These are phyloP conservation scores for Lophiotrema nucula DNA, from an alignment of 495 filamentous ascomycete species.

Conservation along the genomic window DNA sequence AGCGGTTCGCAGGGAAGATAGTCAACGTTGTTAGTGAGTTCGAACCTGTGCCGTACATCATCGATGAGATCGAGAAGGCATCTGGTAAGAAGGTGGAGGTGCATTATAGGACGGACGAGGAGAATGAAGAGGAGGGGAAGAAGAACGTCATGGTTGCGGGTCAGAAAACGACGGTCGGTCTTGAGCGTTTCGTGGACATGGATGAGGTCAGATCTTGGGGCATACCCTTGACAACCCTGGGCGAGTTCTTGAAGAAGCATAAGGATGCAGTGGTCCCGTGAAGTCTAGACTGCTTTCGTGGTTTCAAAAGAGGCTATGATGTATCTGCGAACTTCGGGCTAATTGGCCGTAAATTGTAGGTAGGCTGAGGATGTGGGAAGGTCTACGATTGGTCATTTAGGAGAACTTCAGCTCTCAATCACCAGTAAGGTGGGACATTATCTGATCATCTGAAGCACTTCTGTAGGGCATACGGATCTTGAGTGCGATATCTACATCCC, in stretches of 20 bases:
- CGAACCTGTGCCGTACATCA: conserved; percentile 37
- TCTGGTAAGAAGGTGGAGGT: conserved; percentile 41
- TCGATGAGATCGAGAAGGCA: conserved; percentile 37
- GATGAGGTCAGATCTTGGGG: conserved; percentile 35
- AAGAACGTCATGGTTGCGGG: conserved; percentile 38
- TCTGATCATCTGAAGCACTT: too few relatives aligned
- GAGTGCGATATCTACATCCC: too few relatives aligned
- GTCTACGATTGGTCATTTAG: too few relatives aligned
- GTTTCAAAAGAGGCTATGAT: too few relatives aligned
- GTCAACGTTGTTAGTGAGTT: conserved; percentile 46
- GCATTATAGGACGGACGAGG: conserved; percentile 44
- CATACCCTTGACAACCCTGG: conserved; percentile 7
- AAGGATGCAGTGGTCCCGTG: not conserved
- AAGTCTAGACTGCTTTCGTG: too few relatives aligned
- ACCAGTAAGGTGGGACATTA: too few relatives aligned
- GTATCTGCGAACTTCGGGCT: too few relatives aligned
- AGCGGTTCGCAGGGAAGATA: conserved; percentile 40
- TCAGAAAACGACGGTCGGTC: conserved; percentile 39
- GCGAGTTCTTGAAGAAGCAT: conserved; percentile 15
- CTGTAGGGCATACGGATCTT: too few relatives aligned
- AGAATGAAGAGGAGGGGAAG: conserved; percentile 31
- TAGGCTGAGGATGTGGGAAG: too few relatives aligned
- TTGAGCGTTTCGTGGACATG: conserved; percentile 42
- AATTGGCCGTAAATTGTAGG: too few relatives aligned
- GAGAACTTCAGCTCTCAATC: too few relatives aligned